Evolutionary conservation across 371 early-diverging fungal genomes (phyloP).

Genomic region (Umbelopsis sp.): DNA sequence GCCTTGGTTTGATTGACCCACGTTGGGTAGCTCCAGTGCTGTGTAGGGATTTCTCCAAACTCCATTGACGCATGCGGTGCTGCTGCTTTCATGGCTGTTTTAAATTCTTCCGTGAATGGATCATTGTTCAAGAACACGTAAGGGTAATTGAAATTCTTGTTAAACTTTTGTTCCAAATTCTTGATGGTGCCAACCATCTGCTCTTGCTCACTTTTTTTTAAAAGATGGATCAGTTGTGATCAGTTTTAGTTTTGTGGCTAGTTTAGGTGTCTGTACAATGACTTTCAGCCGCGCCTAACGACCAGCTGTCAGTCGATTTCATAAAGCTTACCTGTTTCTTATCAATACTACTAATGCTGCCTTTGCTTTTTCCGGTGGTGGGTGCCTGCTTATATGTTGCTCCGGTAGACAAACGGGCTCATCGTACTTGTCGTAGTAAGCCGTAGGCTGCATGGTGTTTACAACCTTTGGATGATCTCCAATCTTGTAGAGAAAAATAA

Average conservation of each 20-base stretch:
- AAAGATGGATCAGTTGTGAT: background rate
- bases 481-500: slow-evolving; percentile 45
- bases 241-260: background rate
- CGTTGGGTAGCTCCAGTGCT: slow-evolving; percentile 76
- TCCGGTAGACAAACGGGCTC: slow-evolving; percentile 51
- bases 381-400: slow-evolving; percentile 33
- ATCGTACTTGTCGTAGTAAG: slow-evolving; percentile 52
- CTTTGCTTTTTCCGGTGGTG: slow-evolving; percentile 49
- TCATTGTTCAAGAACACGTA: slow-evolving; percentile 53
- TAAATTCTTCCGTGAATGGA: slow-evolving; percentile 53
- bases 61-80: slow-evolving; percentile 60
- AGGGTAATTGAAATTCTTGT: slow-evolving; percentile 54
- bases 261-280: no score
- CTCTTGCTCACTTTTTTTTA: slow-evolving; percentile 37
- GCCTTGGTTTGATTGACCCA: slow-evolving; percentile 69
- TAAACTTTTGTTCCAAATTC: slow-evolving; percentile 52
- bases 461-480: slow-evolving; percentile 47
- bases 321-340: slow-evolving; percentile 43
- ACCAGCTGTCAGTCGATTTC: background rate
- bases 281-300: no score
- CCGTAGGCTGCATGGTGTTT: slow-evolving; percentile 45
- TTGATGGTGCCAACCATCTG: slow-evolving; percentile 43
- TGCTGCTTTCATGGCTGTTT: slow-evolving; percentile 37
- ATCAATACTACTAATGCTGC: slow-evolving; percentile 55
- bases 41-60: slow-evolving; percentile 72